Conservation (phyloP, 1,284 basidiomycete species). For the Ganoderma boninense region DNA sequence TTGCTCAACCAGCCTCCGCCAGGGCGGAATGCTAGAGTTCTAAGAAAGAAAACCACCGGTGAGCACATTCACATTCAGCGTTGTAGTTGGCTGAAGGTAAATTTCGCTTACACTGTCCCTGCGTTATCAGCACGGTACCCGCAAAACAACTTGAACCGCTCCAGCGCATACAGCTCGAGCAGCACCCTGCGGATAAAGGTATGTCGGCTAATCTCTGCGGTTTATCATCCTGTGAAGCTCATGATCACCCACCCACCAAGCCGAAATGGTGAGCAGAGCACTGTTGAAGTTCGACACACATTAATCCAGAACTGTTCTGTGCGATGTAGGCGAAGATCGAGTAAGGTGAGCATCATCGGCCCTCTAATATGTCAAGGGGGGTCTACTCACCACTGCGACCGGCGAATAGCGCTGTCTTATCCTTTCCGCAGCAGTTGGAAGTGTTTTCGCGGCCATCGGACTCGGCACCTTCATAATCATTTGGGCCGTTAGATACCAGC, state of each 20-base stretch:
- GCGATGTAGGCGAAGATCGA: neutral
- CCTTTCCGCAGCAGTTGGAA: neutral
- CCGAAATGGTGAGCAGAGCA: neutral
- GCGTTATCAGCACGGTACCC: neutral
- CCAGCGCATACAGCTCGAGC: neutral
- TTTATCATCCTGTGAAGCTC: neutral
- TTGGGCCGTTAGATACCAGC: slow-evolving; percentile 12
- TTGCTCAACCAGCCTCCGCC: neutral
- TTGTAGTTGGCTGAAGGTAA: too few relatives aligned
- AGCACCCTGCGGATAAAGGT: neutral
- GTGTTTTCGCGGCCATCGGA: slow-evolving; percentile 8
- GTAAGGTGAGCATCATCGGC: neutral
- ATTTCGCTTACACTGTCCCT: neutral
- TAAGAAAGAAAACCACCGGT: slow-evolving; percentile 4
- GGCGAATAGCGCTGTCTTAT: neutral
- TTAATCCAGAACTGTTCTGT: neutral
- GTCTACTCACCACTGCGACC: neutral
- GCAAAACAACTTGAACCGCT: neutral
- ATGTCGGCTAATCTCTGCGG: neutral
- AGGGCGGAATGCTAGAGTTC: neutral
- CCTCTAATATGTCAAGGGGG: neutral
- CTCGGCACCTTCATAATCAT: slow-evolving; percentile 5
- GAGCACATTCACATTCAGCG: neutral
- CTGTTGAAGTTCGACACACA: neutral
- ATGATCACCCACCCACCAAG: neutral